Conservation (phyloP, 2,329 filamentous ascomycete genomes). For the Cryphonectria naterciae region DNA sequence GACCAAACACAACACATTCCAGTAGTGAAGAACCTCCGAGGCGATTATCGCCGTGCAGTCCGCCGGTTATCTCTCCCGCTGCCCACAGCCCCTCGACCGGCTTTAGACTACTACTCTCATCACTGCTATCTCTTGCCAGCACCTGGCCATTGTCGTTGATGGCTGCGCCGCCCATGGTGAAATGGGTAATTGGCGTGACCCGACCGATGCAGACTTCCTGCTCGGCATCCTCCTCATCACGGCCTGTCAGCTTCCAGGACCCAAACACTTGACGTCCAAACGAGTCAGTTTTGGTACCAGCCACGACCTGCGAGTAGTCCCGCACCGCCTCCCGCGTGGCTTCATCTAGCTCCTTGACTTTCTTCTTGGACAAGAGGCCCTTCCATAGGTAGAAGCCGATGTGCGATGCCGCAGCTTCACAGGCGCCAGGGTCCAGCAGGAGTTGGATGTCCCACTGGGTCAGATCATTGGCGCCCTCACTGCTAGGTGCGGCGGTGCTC, state of each 20-base stretch:
- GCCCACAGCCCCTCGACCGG: conserved; percentile 63
- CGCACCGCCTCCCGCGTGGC: conserved; percentile 48
- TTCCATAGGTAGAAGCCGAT: conserved; percentile 68
- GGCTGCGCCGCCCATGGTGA: conserved; percentile 68
- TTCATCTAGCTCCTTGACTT: conserved; percentile 52
- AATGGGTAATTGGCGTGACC: conserved; percentile 67
- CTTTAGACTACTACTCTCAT: conserved; percentile 38
- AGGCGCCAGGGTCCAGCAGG: conserved; percentile 62
- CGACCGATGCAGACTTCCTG: conserved; percentile 60
- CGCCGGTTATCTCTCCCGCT: conserved; percentile 67
- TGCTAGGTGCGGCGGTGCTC: background rate
- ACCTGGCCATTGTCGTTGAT: conserved; percentile 60
- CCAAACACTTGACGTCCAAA: conserved; percentile 58
- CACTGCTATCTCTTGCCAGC: conserved; percentile 42
- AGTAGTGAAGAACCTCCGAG: conserved; percentile 97
- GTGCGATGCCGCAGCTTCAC: conserved; percentile 56
- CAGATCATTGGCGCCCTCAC: conserved; percentile 33
- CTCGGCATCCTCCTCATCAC: conserved; percentile 50
- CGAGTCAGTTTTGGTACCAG: conserved; percentile 44
- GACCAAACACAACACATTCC: conserved; percentile 82
- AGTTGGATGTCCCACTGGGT: conserved; percentile 63
- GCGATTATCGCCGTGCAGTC: conserved; percentile 87
- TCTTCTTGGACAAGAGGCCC: conserved; percentile 60
- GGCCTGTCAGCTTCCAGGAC: conserved; percentile 53
- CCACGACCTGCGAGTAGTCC: conserved; percentile 52